Base-by-base conservation (phyloP, 1,284 basidiomycete genomes). In the Cryptococcus jaspeensis region DNA sequence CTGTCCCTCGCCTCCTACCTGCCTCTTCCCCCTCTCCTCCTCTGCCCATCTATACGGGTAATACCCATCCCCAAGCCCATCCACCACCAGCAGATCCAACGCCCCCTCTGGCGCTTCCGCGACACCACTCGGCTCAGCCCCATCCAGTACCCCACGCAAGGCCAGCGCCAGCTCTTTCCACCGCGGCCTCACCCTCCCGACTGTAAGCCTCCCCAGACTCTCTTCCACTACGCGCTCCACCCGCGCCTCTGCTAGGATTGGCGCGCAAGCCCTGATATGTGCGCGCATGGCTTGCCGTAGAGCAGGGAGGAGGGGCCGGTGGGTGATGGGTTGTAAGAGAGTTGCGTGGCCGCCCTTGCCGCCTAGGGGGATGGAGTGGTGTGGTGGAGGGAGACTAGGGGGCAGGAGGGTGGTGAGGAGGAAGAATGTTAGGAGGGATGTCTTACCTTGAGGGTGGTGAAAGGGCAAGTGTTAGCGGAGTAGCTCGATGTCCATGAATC, bases 31-130 rank as follows among this genome's bases (percentile, higher is more conserved):
- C 7, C 52, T 40, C 22, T 68, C 60, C 56, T 77, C 75, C 5
- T 69, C 67, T 0, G 59, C 55, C 69, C 70, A 73, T 39, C 72
- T 49, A 20, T 73, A 62, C 0, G 70, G 67, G 66, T 73, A 77
- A 56, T 66, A 74, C 1, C 65, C 65, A 50, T 75, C 72, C 5
- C 58, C 65, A 35, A 78, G 66, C 2, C 75, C 76, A 51, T 78
- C 76, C 23, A 70, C 61, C 6, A 72, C 58, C 1, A 78, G 58
- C 23, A 76, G 38, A 44, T 65, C 66, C 39, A 70, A 23, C 8
- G 41, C 39, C 13, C 48, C 44, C 13, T 18, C 36, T 15, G 16
- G 6, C 48, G 25, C 15, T 51, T 18, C 20, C 44, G 13, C 25
- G 35, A 39, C 11, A 48, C 28, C 11, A 20, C 25, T 13, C 52